Conservation (phyloP, 345 rosid species). For the Aurinia saxatilis region DNA sequence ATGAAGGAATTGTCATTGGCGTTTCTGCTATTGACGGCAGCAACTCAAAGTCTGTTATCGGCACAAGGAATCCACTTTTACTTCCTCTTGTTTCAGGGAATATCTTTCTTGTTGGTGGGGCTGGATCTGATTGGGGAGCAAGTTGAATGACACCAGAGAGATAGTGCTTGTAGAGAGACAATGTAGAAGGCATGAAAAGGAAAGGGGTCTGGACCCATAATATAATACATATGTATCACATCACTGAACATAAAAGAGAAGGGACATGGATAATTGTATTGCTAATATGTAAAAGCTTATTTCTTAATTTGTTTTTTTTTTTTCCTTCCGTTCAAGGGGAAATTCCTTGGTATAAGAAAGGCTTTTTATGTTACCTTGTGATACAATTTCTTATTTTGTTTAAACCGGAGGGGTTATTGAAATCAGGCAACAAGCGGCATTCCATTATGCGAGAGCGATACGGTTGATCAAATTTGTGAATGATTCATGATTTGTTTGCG, state of each 20-base stretch:
- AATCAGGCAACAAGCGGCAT: too few species aligned
- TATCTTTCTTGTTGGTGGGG: conserved; percentile 90
- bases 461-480: too few species aligned
- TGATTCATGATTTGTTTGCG: too few species aligned
- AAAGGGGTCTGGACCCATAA: conserved; percentile 16
- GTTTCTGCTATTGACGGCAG: conserved; percentile 73
- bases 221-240: conserved; percentile 1
- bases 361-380: not conserved
- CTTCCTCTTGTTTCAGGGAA: conserved; percentile 93
- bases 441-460: too few species aligned
- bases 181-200: conserved; percentile 19
- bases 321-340: too few species aligned
- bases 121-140: conserved; percentile 96
- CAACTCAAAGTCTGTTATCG: conserved; percentile 80
- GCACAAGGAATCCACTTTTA: conserved; percentile 98
- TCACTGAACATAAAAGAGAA: conserved; percentile 15
- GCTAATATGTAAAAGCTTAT: conserved; percentile 24
- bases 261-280: conserved; percentile 26
- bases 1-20: conserved; percentile 80
- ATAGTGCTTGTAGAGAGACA: conserved; percentile 3
- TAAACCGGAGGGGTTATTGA: too few species aligned
- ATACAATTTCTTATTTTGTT: too few species aligned
- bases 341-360: too few species aligned
- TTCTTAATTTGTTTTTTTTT: not conserved
- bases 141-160: conserved; percentile 41